Percentiles rank a stretch among this genome's conserved stretches.
Evolutionary conservation across 331 rosid species (phyloP).

Genomic region (Cucumis variabilis): DNA sequence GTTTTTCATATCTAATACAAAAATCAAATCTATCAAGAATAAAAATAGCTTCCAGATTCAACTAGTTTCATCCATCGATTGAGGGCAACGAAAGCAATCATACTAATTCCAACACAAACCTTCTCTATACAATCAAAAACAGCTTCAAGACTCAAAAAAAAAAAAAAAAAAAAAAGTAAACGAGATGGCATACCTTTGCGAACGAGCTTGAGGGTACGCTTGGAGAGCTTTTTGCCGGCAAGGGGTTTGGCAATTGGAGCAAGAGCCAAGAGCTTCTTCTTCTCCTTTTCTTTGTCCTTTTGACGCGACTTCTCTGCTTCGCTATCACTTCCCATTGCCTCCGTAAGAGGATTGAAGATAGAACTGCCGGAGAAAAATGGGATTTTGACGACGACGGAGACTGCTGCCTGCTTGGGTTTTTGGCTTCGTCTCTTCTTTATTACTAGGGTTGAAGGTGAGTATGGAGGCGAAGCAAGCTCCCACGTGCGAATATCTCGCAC

Average conservation of each 20-base stretch:
- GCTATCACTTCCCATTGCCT: conserved; percentile 82
- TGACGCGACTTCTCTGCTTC: conserved; percentile 73
- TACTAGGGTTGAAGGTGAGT: conserved; percentile 14
- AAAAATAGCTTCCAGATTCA: background rate
- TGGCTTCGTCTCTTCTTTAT: conserved; percentile 16
- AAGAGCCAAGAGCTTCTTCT: conserved; percentile 73
- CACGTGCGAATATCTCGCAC: conserved; percentile 12
- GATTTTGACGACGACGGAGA: background rate
- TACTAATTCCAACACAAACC: conserved; percentile 8
- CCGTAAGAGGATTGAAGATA: background rate
- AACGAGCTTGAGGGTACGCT: conserved; percentile 88
- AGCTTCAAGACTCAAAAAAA: background rate
- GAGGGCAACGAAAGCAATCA: background rate
- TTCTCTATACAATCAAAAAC: background rate
- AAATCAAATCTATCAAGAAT: background rate
- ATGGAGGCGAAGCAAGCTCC: background rate
- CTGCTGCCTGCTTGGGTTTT: background rate
- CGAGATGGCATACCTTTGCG: conserved; percentile 63
- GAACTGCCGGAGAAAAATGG: background rate
- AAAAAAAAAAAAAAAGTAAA: background rate
- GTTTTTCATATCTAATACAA: background rate
- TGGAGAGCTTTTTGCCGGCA: conserved; percentile 91
- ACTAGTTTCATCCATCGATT: background rate
- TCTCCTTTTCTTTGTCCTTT: conserved; percentile 85
- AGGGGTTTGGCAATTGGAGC: conserved; percentile 96